Conservation (phyloP, 169 alveolate genomes). For the Cyclospora cayetanensis region DNA sequence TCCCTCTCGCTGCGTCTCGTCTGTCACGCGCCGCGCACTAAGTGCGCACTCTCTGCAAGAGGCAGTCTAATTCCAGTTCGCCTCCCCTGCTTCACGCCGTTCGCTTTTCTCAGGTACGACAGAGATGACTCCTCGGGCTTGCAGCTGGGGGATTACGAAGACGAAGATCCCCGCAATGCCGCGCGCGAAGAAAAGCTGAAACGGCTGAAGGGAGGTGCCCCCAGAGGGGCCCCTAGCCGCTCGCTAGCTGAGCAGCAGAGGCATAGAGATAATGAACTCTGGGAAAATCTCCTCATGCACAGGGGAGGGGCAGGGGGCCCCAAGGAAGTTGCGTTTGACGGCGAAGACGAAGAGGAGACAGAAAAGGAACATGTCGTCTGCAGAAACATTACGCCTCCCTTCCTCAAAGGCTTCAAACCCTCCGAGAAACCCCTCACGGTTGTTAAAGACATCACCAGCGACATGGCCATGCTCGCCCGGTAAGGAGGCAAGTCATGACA, state of each 20-base stretch:
- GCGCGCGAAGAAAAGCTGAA: slow-evolving; percentile 61
- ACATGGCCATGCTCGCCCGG: slow-evolving; percentile 97
- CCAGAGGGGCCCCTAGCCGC: not conserved
- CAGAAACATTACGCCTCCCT: slow-evolving; percentile 75
- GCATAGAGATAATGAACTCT: slow-evolving; percentile 63
- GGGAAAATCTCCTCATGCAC: slow-evolving; percentile 55
- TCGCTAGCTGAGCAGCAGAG: slow-evolving; percentile 22
- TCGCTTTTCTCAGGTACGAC: slow-evolving; percentile 73
- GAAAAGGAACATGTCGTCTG: slow-evolving; percentile 64
- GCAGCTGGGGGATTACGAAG: slow-evolving; percentile 48
- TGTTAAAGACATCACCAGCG: slow-evolving; percentile 97
- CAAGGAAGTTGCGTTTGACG: not conserved
- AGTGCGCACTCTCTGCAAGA: not conserved
- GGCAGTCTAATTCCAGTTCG: not conserved
- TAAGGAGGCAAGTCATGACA: slow-evolving; percentile 78
- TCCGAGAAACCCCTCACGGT: slow-evolving; percentile 75
- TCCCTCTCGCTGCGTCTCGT: slow-evolving; percentile 5
- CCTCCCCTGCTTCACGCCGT: slow-evolving; percentile 6
- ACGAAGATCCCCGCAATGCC: slow-evolving; percentile 17
- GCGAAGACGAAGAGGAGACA: slow-evolving; percentile 49
- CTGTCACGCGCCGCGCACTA: not conserved
- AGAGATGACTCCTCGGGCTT: slow-evolving; percentile 60
- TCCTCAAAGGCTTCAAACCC: slow-evolving; percentile 73
- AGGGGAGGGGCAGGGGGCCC: slow-evolving; percentile 57
- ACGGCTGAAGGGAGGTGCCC: not conserved